Evolutionary conservation across 176 grass and related monocot genomes (phyloP).

Genomic region (Microstegium vimineum): DNA sequence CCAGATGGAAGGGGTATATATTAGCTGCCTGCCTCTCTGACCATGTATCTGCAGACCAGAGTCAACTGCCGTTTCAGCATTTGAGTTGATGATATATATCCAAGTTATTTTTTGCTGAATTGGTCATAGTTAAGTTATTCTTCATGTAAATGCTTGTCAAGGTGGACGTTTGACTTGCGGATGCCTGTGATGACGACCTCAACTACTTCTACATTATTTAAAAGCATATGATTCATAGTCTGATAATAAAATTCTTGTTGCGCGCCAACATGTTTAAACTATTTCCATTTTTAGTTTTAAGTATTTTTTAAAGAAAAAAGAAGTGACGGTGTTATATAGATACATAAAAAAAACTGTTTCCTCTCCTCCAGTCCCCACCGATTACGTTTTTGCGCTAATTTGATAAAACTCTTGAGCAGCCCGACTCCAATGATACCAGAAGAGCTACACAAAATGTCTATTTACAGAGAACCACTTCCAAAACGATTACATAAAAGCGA

Average conservation of each 20-base stretch:
- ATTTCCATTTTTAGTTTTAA: background rate
- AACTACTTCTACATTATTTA: background rate
- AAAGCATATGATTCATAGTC: background rate
- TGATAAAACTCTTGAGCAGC: no score
- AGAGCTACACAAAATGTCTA: no score
- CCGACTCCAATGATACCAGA: no score
- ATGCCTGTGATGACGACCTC: background rate
- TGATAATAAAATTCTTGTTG: background rate
- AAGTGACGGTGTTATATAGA: no score
- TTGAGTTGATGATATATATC: background rate
- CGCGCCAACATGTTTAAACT: background rate
- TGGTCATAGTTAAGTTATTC: background rate
- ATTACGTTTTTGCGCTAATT: no score
- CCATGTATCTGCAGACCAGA: background rate
- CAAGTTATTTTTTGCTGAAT: slow-evolving; percentile 20
- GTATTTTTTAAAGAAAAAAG: background rate
- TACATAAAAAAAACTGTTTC: no score
- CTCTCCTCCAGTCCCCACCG: no score
- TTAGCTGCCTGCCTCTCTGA: background rate
- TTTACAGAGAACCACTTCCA: no score
- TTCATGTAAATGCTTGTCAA: slow-evolving; percentile 27
- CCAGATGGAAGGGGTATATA: no score
- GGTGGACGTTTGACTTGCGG: background rate
- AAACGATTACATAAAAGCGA: no score
- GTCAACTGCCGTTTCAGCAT: slow-evolving; percentile 15